Conservation (phyloP, 371 early-diverging fungal genomes). For the Catenaria anguillulae region DNA sequence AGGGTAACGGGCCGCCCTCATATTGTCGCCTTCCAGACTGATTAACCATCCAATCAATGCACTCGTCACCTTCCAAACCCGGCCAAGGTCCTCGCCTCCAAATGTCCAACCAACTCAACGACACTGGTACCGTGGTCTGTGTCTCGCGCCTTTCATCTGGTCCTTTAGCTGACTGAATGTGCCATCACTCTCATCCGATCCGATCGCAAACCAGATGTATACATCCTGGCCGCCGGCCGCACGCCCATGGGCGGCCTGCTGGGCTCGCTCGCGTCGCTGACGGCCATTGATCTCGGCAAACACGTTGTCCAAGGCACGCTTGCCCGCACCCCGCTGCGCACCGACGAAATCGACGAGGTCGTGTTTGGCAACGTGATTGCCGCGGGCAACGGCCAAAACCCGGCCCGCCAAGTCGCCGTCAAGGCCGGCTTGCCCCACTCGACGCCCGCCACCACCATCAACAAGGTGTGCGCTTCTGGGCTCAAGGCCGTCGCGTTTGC, state of each 20-base stretch:
- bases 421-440: conserved; percentile 64
- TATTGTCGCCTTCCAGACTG: no score
- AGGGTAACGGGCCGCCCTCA: no score
- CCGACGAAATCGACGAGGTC: conserved; percentile 31
- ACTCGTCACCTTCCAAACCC: no score
- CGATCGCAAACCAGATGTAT: conserved; percentile 56
- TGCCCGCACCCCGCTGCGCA: background rate
- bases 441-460: conserved; percentile 76
- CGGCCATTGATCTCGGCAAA: conserved; percentile 76
- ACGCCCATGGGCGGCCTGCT: conserved; percentile 92
- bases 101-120: no score
- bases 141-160: no score
- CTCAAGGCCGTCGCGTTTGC: conserved; percentile 85
- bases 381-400: conserved; percentile 84
- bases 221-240: conserved; percentile 72
- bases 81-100: no score
- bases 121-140: no score
- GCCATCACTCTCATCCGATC: no score
- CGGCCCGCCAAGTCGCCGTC: conserved; percentile 87
- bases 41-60: no score
- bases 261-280: conserved; percentile 69
- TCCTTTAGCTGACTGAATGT: no score
- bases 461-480: conserved; percentile 96
- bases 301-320: conserved; percentile 69
- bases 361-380: conserved; percentile 76